Evolutionary conservation across 2,329 filamentous ascomycete genomes (phyloP).

Genomic region (Metarhizium anisopliae): DNA sequence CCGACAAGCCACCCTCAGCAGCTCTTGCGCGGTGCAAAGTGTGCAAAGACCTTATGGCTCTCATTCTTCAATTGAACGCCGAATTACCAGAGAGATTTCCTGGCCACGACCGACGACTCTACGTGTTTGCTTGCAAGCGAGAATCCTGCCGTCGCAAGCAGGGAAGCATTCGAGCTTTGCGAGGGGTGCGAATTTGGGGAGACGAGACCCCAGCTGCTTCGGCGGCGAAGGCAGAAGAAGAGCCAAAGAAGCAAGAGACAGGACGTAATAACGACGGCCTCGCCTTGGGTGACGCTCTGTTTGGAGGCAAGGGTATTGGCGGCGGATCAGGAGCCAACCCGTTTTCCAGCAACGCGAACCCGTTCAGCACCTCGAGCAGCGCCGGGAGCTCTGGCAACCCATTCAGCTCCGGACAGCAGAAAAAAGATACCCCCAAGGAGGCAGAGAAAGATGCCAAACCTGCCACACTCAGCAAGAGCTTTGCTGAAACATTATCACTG

Average conservation of each 20-base stretch:
- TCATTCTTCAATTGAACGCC: conserved; percentile 85
- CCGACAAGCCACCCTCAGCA: conserved; percentile 61
- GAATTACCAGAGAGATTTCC: conserved; percentile 83
- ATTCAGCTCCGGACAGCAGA: conserved; percentile 16
- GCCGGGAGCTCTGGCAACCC: conserved; percentile 14
- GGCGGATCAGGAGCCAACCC: conserved; percentile 41
- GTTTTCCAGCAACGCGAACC: conserved; percentile 46
- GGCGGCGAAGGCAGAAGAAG: conserved; percentile 22
- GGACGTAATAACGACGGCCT: conserved; percentile 27
- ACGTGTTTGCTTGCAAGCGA: conserved; percentile 73
- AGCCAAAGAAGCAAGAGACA: conserved; percentile 21
- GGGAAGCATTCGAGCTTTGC: conserved; percentile 69
- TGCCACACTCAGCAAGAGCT: conserved; percentile 45
- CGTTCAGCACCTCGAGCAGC: conserved; percentile 29
- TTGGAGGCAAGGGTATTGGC: conserved; percentile 50
- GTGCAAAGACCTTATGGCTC: conserved; percentile 74
- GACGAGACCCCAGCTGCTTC: conserved; percentile 22
- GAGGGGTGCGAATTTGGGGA: conserved; percentile 53
- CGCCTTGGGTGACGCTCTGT: conserved; percentile 58
- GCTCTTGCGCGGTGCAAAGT: conserved; percentile 75
- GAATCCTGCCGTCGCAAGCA: conserved; percentile 73
- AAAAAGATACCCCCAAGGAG: conserved; percentile 4
- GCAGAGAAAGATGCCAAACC: conserved; percentile 17
- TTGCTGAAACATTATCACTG: conserved; percentile 68
- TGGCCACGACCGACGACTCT: conserved; percentile 77